A percentile compares a stretch with the other conserved stretches of the same genome.
phyloP scores from a whole-genome alignment of 2,329 filamentous ascomycete genomes.

The Neobulgaria alba region DNA sequence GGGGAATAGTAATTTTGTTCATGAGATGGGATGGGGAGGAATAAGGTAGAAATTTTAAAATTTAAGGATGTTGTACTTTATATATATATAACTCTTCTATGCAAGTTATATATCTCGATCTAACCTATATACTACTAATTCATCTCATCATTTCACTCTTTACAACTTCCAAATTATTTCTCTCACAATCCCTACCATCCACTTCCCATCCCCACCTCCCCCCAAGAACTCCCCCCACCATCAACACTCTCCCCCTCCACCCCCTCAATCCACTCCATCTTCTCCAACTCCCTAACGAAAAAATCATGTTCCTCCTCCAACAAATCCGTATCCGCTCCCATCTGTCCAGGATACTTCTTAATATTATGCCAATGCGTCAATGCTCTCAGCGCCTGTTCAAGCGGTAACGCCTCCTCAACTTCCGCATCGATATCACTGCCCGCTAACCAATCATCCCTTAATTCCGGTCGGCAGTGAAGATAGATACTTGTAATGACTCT shows the following conservation, averaged over 20 bases:
- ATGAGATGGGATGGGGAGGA: too few species aligned
- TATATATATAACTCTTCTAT: too few species aligned
- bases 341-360: constrained; percentile 69
- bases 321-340: constrained; percentile 46
- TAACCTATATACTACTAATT: too few species aligned
- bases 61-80: too few species aligned
- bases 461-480: constrained; percentile 82
- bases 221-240: constrained; percentile 21
- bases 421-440: constrained; percentile 88
- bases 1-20: too few species aligned
- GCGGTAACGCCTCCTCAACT: constrained; percentile 82
- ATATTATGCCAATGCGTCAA: constrained; percentile 94
- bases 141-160: too few species aligned
- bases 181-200: constrained; percentile 5
- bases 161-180: too few species aligned
- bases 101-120: too few species aligned
- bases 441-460: constrained; percentile 90
- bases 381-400: constrained; percentile 83
- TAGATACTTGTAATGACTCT: constrained; percentile 96
- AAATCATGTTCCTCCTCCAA: constrained; percentile 71
- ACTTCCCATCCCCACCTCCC: constrained; percentile 21
- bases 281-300: constrained; percentile 69
- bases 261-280: constrained; percentile 42
- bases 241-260: constrained; percentile 32
- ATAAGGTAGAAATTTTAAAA: too few species aligned